These are phyloP conservation scores for Solanum piurae DNA, from an alignment of 257 asterid species.

Conservation along the genomic window DNA sequence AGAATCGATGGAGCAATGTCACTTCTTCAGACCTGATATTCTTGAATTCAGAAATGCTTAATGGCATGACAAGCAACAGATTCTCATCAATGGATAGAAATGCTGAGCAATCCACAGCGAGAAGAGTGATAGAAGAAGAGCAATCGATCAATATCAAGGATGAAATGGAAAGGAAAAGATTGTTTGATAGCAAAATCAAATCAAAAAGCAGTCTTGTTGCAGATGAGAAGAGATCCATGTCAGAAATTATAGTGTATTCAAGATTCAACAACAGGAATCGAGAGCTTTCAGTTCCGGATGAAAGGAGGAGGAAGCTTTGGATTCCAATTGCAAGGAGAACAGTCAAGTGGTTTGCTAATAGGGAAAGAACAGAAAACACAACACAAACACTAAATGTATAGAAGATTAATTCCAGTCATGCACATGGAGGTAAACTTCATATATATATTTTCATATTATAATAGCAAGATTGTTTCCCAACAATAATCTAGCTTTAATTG, in stretches of 20 bases:
- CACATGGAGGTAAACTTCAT: neutral
- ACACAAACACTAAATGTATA: slow-evolving; percentile 10
- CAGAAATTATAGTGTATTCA: slow-evolving; percentile 52
- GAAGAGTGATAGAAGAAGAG: neutral
- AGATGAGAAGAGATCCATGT: slow-evolving; percentile 48
- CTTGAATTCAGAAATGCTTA: slow-evolving; percentile 46
- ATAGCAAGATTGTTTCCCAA: neutral
- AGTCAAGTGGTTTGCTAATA: slow-evolving; percentile 61
- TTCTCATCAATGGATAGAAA: slow-evolving; percentile 11
- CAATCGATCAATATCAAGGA: neutral
- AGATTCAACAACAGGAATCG: slow-evolving; percentile 19
- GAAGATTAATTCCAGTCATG: neutral
- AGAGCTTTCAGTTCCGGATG: slow-evolving; percentile 22
- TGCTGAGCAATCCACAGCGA: neutral
- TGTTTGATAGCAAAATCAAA: neutral
- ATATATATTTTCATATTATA: neutral
- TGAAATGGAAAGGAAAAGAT: neutral
- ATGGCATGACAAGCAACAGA: slow-evolving; percentile 24
- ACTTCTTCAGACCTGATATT: slow-evolving; percentile 50
- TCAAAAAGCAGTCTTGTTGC: neutral
- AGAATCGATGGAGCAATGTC: slow-evolving; percentile 57
- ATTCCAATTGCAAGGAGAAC: slow-evolving; percentile 75
- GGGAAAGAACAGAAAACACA: slow-evolving; percentile 34
- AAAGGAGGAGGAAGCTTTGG: slow-evolving; percentile 51
- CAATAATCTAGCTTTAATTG: neutral